Evolutionary conservation across 2,329 filamentous ascomycete genomes (phyloP), one percentile per base, ranked within the genome.

Genomic region (Periconia sp.): DNA sequence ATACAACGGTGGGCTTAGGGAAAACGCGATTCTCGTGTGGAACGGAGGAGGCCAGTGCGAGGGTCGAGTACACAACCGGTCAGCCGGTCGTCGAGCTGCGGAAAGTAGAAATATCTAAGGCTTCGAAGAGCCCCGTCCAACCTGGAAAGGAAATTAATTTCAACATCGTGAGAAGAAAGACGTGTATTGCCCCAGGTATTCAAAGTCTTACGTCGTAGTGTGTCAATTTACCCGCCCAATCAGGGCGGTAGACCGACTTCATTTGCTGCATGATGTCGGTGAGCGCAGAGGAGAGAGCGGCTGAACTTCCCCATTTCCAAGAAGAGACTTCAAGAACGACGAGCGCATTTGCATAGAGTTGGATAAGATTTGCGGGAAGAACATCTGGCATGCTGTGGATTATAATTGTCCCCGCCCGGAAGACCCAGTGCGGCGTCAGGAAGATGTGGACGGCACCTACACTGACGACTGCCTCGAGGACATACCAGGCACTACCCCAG

Each of bases 341-440:
- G 3, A 69, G 52, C 0, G 65, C 65, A 30, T 69, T 69, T 4
- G 63, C 65, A 28, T 68, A 69, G 1, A 69, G 48, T 26, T 65
- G 62, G 10, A 67, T 62, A 3, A 69, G 55, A 26, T 69, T 62
- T 8, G 44, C 59, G 3, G 57, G 59, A 11, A 60, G 59, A 23
- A 68, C 59, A 5, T 49, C 33, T 4, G 59, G 56, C 37, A 68
- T 63, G 38, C 62, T 63, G 22, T 69, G 57, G 18, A 69, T 59
- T 17, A 69, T 40, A 3, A 67, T 55, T 0, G 59, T 63, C 3
- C 57, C 63, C 7, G 65, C 64, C 33, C 58, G 55, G 40, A 65
- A 68, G 1, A 69, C 65, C 65, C 65, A 69, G 39, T 69, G 63
- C 11, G 65, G 65, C 2, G 65, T 69, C 5, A 65, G 40, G 26